phyloP scores from a whole-genome alignment of 2,329 filamentous ascomycete species.

The Fusarium sp. region DNA sequence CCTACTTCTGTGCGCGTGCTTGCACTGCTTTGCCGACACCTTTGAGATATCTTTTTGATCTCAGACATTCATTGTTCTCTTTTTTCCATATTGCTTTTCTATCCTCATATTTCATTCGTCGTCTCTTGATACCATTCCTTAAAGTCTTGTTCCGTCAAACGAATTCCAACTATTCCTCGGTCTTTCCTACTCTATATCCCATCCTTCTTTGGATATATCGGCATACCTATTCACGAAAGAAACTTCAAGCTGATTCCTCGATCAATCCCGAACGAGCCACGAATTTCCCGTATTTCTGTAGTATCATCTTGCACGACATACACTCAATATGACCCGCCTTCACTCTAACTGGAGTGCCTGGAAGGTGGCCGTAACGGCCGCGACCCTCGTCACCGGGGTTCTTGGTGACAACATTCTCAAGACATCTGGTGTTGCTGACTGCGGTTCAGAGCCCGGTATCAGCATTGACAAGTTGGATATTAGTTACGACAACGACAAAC shows the following conservation, averaged over 20 bases:
- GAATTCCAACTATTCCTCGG: slow-evolving; percentile 25
- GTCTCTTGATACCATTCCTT: slow-evolving; percentile 43
- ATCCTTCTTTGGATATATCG: slow-evolving; percentile 25
- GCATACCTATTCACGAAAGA: slow-evolving; percentile 35
- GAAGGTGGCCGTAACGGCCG: slow-evolving; percentile 49
- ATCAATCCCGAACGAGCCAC: slow-evolving; percentile 33
- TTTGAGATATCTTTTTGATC: slow-evolving; percentile 35
- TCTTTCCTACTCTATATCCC: slow-evolving; percentile 13
- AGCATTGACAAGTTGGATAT: slow-evolving; percentile 80
- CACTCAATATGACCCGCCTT: slow-evolving; percentile 48
- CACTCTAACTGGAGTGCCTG: slow-evolving; percentile 45
- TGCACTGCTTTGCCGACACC: slow-evolving; percentile 40
- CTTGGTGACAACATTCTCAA: slow-evolving; percentile 77
- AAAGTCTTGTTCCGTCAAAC: slow-evolving; percentile 22
- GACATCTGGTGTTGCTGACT: slow-evolving; percentile 83
- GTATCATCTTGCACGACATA: slow-evolving; percentile 31
- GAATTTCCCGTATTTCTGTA: slow-evolving; percentile 39
- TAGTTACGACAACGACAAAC: slow-evolving; percentile 78
- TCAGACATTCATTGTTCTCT: slow-evolving; percentile 34
- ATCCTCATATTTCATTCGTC: slow-evolving; percentile 8
- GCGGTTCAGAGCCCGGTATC: slow-evolving; percentile 65
- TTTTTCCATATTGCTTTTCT: slow-evolving; percentile 18
- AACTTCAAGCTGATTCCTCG: slow-evolving; percentile 32
- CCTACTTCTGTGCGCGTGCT: slow-evolving; percentile 51
- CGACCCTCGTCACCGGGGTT: slow-evolving; percentile 57